Percentiles rank a stretch among this genome's conserved stretches.
Evolutionary conservation across 495 filamentous ascomycete species (phyloP).

Genomic region (Apiosordaria backusii): DNA sequence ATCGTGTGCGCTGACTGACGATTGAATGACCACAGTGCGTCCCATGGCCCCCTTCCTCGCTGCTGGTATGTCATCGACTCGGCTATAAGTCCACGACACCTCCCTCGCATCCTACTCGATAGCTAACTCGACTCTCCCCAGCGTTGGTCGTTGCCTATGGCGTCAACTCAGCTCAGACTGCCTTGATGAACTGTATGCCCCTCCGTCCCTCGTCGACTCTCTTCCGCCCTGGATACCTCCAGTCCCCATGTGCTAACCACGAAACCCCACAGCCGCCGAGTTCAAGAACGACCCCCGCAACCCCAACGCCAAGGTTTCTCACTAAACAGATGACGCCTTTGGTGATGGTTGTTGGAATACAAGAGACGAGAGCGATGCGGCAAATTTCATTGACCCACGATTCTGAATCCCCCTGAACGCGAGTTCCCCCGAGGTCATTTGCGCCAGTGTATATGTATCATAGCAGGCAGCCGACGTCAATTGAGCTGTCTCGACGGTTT

Average conservation of each 20-base stretch:
- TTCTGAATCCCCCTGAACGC: conserved; percentile 13
- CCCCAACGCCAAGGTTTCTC: conserved; percentile 61
- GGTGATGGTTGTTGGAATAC: conserved; percentile 15
- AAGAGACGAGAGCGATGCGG: conserved; percentile 20
- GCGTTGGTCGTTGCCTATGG: conserved; percentile 82
- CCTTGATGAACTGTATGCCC: conserved; percentile 68
- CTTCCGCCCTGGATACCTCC: conserved; percentile 21
- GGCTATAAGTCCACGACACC: neutral
- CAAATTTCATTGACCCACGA: conserved; percentile 21
- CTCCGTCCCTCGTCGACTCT: conserved; percentile 10
- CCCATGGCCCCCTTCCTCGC: conserved; percentile 89
- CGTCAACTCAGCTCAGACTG: conserved; percentile 70
- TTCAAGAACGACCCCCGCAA: conserved; percentile 96
- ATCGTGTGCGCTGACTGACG: conserved; percentile 18
- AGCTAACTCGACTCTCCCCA: conserved; percentile 32
- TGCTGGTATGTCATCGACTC: conserved; percentile 72
- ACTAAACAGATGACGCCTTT: conserved; percentile 27
- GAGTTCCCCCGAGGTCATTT: conserved; percentile 7
- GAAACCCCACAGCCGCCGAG: conserved; percentile 63
- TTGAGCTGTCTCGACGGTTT: conserved; percentile 29
- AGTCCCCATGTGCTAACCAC: conserved; percentile 9
- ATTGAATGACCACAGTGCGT: conserved; percentile 56
- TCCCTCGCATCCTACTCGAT: neutral
- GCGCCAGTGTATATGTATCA: conserved; percentile 30
- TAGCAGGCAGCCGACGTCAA: conserved; percentile 32